Conservation (phyloP, 225 moss, liverwort and hornwort genomes). For the Sphagnum contortum region DNA sequence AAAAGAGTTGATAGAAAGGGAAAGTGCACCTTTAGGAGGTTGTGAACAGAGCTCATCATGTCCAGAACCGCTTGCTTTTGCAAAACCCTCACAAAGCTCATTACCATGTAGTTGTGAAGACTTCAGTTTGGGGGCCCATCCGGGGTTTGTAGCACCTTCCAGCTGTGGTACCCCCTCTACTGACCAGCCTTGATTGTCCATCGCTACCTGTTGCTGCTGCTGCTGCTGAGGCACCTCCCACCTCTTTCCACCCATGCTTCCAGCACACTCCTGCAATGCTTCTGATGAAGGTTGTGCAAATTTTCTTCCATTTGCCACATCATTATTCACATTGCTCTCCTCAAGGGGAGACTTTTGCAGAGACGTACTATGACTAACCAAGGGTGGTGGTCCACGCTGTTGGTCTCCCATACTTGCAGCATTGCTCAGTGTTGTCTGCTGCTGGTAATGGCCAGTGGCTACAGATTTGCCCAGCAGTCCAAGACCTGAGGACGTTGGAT, state of each 20-base stretch:
- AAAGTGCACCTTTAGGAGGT: conserved; percentile 18
- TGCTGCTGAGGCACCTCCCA: conserved; percentile 17
- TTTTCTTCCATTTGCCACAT: conserved; percentile 13
- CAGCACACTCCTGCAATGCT: conserved; percentile 7
- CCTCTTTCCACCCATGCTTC: conserved; percentile 14
- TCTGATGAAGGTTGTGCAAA: conserved; percentile 8
- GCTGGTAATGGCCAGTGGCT: no score
- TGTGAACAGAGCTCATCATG: conserved; percentile 12
- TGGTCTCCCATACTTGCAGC: conserved; percentile 16
- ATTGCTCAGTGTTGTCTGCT: background rate
- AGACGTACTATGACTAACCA: conserved; percentile 12
- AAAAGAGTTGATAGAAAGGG: no score
- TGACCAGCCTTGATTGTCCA: conserved; percentile 9
- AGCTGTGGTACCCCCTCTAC: conserved; percentile 8
- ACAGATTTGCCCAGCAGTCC: conserved; percentile 4
- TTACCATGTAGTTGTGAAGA: conserved; percentile 10
- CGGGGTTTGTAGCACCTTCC: conserved; percentile 9
- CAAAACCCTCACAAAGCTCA: conserved; percentile 16
- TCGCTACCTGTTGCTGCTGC: conserved; percentile 3
- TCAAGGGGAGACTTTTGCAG: conserved; percentile 20
- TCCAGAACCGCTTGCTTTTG: conserved; percentile 15
- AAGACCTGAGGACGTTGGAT: conserved; percentile 8
- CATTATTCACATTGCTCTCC: conserved; percentile 11
- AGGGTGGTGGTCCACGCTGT: conserved; percentile 2
- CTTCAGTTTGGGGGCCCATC: conserved; percentile 17